phyloP scores from a whole-genome alignment of 495 filamentous ascomycete species.

The Cercophora scortea region DNA sequence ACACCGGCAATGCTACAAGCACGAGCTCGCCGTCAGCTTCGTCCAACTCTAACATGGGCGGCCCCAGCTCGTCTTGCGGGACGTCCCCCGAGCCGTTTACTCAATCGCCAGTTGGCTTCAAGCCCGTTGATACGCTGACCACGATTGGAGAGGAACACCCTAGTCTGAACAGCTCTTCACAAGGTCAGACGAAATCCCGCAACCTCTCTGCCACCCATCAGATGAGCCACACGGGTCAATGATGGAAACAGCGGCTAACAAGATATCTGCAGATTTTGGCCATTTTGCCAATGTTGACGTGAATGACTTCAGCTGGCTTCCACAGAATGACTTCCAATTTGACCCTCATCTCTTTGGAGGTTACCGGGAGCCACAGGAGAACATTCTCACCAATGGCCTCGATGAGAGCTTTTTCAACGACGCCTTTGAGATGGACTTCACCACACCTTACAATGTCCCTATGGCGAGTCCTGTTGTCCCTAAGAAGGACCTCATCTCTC shows the following conservation, averaged over 20 bases:
- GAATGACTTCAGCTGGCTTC: constrained; percentile 63
- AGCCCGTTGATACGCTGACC: constrained; percentile 50
- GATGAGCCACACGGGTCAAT: background rate
- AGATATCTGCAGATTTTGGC: constrained; percentile 21
- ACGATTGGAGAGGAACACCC: constrained; percentile 50
- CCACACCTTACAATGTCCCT: constrained; percentile 65
- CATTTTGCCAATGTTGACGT: constrained; percentile 17
- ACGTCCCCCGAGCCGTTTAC: constrained; percentile 49
- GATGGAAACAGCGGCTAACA: constrained; percentile 4
- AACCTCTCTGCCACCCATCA: background rate
- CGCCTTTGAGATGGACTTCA: constrained; percentile 72
- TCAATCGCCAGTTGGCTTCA: constrained; percentile 48
- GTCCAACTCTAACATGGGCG: constrained; percentile 44
- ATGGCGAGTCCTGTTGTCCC: constrained; percentile 30
- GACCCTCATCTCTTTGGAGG: constrained; percentile 89
- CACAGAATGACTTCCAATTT: constrained; percentile 82
- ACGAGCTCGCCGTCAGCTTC: constrained; percentile 59
- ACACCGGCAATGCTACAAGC: constrained; percentile 23
- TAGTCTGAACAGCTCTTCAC: constrained; percentile 16
- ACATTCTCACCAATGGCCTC: constrained; percentile 36
- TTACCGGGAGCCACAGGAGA: constrained; percentile 86
- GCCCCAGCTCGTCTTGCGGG: constrained; percentile 68
- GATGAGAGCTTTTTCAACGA: constrained; percentile 47
- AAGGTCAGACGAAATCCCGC: constrained; percentile 10
- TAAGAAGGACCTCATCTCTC: constrained; percentile 65